A percentile compares a stretch with the other conserved stretches of the same genome.
Conservation (phyloP, 2,329 filamentous ascomycete species). For the Apiospora arundinis region DNA sequence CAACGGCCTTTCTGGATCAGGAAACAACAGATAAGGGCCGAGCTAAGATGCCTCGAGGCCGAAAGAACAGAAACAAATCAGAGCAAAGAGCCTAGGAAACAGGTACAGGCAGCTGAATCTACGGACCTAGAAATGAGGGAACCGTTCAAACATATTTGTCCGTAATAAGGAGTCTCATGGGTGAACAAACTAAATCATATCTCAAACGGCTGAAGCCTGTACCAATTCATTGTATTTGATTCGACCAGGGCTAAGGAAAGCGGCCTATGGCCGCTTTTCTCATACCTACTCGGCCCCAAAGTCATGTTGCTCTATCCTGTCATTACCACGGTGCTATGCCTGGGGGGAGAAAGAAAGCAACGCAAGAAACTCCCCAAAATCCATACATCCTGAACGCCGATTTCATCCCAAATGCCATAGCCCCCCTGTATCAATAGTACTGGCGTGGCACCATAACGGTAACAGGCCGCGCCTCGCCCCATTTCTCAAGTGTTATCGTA, state of each 20-base stretch:
- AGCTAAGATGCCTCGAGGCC: background rate
- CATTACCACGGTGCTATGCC: conserved; percentile 11
- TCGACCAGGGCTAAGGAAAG: background rate
- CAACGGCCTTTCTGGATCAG: background rate
- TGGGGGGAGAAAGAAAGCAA: background rate
- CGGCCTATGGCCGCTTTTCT: background rate
- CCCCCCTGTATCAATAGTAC: background rate
- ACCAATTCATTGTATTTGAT: conserved; percentile 10
- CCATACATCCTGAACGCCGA: conserved; percentile 8
- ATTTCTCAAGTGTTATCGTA: background rate
- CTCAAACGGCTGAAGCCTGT: background rate
- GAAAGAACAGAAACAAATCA: background rate
- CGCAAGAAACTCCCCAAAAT: conserved; percentile 1
- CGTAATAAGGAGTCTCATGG: background rate
- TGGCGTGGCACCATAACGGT: background rate
- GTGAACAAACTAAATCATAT: background rate
- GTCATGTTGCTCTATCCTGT: conserved; percentile 17
- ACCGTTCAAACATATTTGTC: background rate
- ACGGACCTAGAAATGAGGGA: background rate
- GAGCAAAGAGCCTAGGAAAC: background rate
- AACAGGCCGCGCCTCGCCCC: background rate
- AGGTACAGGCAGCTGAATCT: background rate
- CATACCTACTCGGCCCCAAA: background rate
- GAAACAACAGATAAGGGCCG: background rate
- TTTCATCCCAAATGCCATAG: background rate